Percentiles rank a stretch among this genome's conserved stretches.
These are phyloP conservation scores for Agaricus subrufescens DNA, from an alignment of 768 basidiomycete species.

Conservation along the genomic window DNA sequence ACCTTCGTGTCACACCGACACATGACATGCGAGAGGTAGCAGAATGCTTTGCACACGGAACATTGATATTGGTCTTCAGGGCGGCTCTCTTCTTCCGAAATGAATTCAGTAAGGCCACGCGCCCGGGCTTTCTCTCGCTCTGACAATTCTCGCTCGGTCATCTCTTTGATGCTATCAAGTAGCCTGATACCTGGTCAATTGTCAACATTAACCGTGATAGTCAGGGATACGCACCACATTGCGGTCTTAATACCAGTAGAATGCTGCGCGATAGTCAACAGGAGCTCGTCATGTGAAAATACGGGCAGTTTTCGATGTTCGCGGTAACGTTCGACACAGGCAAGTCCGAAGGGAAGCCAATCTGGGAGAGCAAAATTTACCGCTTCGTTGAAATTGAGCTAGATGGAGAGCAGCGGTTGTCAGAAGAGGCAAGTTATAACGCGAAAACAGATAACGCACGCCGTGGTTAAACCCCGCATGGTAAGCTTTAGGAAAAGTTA, in stretches of 20 bases:
- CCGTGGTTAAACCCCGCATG: constrained; percentile 99
- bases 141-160: constrained; percentile 79
- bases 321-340: constrained; percentile 87
- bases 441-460: constrained; percentile 43
- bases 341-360: constrained; percentile 85
- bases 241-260: constrained; percentile 90
- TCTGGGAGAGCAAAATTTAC: constrained; percentile 98
- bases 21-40: constrained; percentile 90
- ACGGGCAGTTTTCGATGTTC: constrained; percentile 91
- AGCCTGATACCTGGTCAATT: constrained; percentile 50
- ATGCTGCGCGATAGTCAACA: constrained; percentile 97
- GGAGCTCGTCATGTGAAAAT: constrained; percentile 95
- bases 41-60: constrained; percentile 86
- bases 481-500: constrained; percentile 97
- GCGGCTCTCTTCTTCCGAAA: constrained; percentile 69
- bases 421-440: constrained; percentile 9
- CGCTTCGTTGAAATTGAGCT: constrained; percentile 99
- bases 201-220: background rate
- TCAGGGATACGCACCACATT: constrained; percentile 61
- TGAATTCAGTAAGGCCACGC: constrained; percentile 56
- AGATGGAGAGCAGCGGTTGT: constrained; percentile 15
- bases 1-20: constrained; percentile 77
- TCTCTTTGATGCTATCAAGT: constrained; percentile 76
- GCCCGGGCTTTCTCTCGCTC: constrained; percentile 61
- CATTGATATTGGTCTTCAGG: constrained; percentile 97